These are phyloP conservation scores for Lachnellula subtilissima DNA, from an alignment of 2,329 filamentous ascomycete species.

Conservation along the genomic window DNA sequence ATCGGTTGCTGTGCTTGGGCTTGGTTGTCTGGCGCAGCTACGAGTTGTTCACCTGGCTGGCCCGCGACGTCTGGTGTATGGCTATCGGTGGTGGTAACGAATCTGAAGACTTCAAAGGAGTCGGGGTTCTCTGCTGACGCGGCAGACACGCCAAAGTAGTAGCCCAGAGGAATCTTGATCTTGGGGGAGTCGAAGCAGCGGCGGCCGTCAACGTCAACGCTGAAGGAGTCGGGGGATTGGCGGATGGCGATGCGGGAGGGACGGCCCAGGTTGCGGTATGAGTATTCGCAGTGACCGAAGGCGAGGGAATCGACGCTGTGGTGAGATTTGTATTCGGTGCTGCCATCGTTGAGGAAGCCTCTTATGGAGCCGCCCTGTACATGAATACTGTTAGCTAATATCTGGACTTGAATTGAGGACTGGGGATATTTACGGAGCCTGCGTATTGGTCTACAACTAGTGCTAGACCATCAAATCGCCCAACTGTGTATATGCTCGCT, in stretches of 20 bases:
- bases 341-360: slow-evolving; percentile 91
- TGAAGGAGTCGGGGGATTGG: slow-evolving; percentile 61
- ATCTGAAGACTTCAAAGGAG: slow-evolving; percentile 89
- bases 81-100: slow-evolving; percentile 63
- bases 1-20: slow-evolving; percentile 31
- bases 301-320: slow-evolving; percentile 76
- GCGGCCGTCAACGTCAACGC: slow-evolving; percentile 74
- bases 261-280: slow-evolving; percentile 86
- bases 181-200: slow-evolving; percentile 81
- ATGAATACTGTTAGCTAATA: slow-evolving; percentile 8
- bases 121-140: slow-evolving; percentile 88
- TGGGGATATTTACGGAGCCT: slow-evolving; percentile 45
- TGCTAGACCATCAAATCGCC: slow-evolving; percentile 83
- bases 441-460: slow-evolving; percentile 82
- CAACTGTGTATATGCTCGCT: slow-evolving; percentile 77
- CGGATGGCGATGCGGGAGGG: slow-evolving; percentile 73
- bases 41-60: slow-evolving; percentile 22
- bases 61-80: slow-evolving; percentile 28
- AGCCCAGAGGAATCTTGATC: slow-evolving; percentile 72
- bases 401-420: not conserved
- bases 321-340: slow-evolving; percentile 70
- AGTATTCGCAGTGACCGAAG: slow-evolving; percentile 88
- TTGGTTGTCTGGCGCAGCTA: slow-evolving; percentile 31
- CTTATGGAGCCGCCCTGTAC: slow-evolving; percentile 69
- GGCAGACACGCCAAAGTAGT: slow-evolving; percentile 82